phyloP scores from a whole-genome alignment of 2,329 filamentous ascomycete species.

The Clonostachys sp. region DNA sequence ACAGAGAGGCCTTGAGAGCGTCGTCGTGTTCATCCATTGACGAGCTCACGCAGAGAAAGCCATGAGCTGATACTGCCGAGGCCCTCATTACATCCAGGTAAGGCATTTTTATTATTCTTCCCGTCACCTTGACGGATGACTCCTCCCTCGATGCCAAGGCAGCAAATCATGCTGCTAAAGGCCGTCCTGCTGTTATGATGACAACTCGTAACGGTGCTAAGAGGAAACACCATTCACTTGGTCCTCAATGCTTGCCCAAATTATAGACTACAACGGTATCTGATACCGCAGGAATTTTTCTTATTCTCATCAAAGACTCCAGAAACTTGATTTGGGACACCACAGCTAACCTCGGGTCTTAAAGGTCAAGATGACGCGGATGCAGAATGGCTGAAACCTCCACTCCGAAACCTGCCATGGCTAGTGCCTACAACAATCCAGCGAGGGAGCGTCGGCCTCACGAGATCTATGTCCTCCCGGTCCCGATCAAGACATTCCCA shows the following conservation, averaged over 20 bases:
- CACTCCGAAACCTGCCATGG: not conserved
- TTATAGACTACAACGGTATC: slow-evolving; percentile 98
- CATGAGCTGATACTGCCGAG: not conserved
- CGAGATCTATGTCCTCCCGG: slow-evolving; percentile 76
- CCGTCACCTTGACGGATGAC: no score
- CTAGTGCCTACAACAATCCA: slow-evolving; percentile 11
- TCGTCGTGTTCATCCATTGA: not conserved
- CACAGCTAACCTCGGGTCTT: not conserved
- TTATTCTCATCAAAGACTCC: not conserved
- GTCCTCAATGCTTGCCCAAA: slow-evolving; percentile 58
- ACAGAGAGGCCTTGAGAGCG: no score
- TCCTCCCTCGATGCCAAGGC: no score
- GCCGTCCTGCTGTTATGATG: slow-evolving; percentile 29
- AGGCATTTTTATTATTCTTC: slow-evolving; percentile 7
- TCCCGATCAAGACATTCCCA: slow-evolving; percentile 77
- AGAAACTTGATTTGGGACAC: no score
- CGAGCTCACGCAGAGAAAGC: not conserved
- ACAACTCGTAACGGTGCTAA: slow-evolving; percentile 58
- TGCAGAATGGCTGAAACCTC: slow-evolving; percentile 35
- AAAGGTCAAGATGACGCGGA: slow-evolving; percentile 42
- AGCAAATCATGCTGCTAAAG: no score
- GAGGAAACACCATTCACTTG: slow-evolving; percentile 50
- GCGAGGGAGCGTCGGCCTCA: slow-evolving; percentile 44
- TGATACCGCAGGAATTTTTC: slow-evolving; percentile 44
- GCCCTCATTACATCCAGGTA: not conserved